A percentile compares a stretch with the other conserved stretches of the same genome.
phyloP scores from a whole-genome alignment of 108 stramenopile genomes.

The Nitzschia palea region DNA sequence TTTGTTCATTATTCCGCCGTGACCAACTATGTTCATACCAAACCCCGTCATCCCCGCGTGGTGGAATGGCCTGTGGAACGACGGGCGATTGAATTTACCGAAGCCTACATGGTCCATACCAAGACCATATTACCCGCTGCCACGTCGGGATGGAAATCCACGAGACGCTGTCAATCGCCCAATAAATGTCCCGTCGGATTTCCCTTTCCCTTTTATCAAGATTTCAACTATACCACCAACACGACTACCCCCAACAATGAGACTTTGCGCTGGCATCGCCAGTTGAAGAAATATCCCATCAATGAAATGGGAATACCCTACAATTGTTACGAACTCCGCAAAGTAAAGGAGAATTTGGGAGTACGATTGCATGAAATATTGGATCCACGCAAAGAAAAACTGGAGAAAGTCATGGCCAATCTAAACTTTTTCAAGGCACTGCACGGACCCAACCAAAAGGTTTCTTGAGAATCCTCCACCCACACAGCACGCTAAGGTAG shows the following conservation, averaged over 20 bases:
- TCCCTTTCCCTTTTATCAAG: conserved; percentile 1
- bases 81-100: conserved; percentile 50
- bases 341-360: conserved; percentile 4
- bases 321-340: conserved; percentile 11
- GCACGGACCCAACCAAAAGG: no score
- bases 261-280: neutral
- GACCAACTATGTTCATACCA: conserved; percentile 21
- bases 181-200: conserved; percentile 21
- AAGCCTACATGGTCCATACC: conserved; percentile 81
- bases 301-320: conserved; percentile 8
- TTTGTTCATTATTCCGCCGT: conserved; percentile 85
- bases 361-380: neutral
- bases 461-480: no score
- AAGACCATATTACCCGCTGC: conserved; percentile 47
- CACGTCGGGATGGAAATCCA: conserved; percentile 5
- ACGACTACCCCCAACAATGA: neutral
- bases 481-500: no score
- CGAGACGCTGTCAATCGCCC: neutral
- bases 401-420: no score
- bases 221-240: neutral
- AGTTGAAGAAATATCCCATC: neutral
- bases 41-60: neutral
- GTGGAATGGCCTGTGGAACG: conserved; percentile 33
- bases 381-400: neutral
- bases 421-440: no score